These are phyloP conservation scores for Pyrus pyrifolia DNA, from an alignment of 306 rosid genomes.

Conservation along the genomic window DNA sequence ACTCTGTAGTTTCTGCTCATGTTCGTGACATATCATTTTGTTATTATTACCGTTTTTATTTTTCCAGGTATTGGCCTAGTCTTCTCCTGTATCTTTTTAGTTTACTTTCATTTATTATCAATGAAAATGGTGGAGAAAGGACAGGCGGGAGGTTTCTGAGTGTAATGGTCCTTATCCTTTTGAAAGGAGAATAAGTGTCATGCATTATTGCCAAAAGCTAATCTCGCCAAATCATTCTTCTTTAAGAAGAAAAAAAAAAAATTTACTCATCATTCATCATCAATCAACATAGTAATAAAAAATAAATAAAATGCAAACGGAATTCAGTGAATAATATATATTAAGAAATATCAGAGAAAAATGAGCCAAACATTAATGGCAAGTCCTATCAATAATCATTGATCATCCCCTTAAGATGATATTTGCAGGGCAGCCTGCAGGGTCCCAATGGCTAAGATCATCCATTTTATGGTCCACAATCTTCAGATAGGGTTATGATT, in stretches of 20 bases:
- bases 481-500: too few species aligned
- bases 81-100: too few species aligned
- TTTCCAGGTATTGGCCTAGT: too few species aligned
- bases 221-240: too few species aligned
- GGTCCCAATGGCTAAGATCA: neutral
- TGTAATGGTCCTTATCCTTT: too few species aligned
- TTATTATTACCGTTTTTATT: too few species aligned
- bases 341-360: neutral
- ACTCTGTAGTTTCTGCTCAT: rapidly evolving
- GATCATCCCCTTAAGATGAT: neutral
- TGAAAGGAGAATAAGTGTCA: too few species aligned
- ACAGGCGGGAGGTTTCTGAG: too few species aligned
- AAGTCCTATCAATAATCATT: neutral
- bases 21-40: too few species aligned
- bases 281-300: neutral
- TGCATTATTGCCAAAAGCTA: rapidly evolving
- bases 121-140: too few species aligned
- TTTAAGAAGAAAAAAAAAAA: too few species aligned
- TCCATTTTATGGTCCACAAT: neutral
- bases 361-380: neutral
- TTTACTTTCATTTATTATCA: too few species aligned
- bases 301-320: neutral
- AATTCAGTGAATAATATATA: neutral
- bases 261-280: neutral
- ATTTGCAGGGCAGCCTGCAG: neutral